Base-by-base conservation (phyloP, 768 basidiomycete species). In the Termitomyces sp. region DNA sequence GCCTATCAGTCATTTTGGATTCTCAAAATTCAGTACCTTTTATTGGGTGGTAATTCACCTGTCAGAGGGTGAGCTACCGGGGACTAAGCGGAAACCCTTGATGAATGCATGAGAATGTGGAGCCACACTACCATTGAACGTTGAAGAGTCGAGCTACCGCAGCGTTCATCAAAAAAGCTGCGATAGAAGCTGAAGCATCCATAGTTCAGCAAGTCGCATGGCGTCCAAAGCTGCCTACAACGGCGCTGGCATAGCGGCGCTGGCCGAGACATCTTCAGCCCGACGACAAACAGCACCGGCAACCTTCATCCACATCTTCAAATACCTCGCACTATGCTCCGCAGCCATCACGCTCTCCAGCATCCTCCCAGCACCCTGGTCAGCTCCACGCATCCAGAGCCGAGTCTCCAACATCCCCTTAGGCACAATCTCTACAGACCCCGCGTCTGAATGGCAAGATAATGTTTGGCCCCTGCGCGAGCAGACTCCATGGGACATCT, bases 401-500 rank as follows among this genome's bases (percentile, higher is more conserved):
- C 25, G 54, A 14, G 58, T 66, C 43, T 61, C 63, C 30, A 59
- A 59, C 16, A 66, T 68, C 5, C 56, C 64, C 5, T 58, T 48
- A 10, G 57, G 55, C 52, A 52, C 47, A n/a, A 58, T 30, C 49
- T 54, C 55, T 49, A 9, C 46, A 49, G 72, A 76, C 55, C 70
- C 73, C 1, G 72, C 72, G 1, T 64, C 66, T 11, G 72, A 76
- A 63, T 79, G 76, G 76, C 55, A 73, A 56, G 79, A 80, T 63
- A 67, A 88, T 57, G 64, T 83, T 27, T 90, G 81, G 74, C 88
- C 88, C 21, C 68, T 86, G 25, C 85, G 85, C 34, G 70, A 73
- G 28, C 80, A 76, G 55, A 79, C 76, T 2, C 75, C 76, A 39
- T 90, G 86, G 86, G 88, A 89, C 64, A 89, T 89, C 58, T 88